phyloP scores from a whole-genome alignment of 139 green algal species.

The Yamagishiella unicocca region DNA sequence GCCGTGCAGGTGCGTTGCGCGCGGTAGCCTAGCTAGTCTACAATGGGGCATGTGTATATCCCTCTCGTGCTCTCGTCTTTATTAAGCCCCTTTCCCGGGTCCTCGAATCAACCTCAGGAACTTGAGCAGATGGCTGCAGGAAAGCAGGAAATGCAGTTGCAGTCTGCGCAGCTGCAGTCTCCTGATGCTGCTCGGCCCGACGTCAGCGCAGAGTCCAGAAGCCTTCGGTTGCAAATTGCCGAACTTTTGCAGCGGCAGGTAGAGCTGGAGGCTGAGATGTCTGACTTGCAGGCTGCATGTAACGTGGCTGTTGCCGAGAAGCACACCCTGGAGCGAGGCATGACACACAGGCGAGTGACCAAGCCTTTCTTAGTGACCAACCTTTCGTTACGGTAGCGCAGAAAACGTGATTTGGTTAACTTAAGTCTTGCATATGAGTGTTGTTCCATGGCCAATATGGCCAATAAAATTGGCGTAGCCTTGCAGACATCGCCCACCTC shows the following conservation, averaged over 20 bases:
- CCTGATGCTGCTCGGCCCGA: background rate
- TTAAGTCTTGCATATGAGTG: too few species aligned
- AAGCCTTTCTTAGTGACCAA: too few species aligned
- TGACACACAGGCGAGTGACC: constrained; percentile 35
- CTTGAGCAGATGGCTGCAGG: constrained; percentile 18
- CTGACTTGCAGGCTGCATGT: constrained; percentile 42
- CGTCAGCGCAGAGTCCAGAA: background rate
- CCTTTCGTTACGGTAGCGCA: too few species aligned
- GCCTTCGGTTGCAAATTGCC: background rate
- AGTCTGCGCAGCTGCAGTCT: background rate
- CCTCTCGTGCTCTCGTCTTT: too few species aligned
- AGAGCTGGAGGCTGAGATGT: constrained; percentile 45
- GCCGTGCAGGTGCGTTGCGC: constrained; percentile 19
- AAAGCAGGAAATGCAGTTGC: constrained; percentile 14
- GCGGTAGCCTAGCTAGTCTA: too few species aligned
- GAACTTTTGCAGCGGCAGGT: constrained; percentile 42
- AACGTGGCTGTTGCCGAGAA: constrained; percentile 44
- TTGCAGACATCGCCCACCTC: too few species aligned
- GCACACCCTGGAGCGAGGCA: constrained; percentile 5
- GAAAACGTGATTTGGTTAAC: too few species aligned
- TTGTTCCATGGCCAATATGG: too few species aligned
- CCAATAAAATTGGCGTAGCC: too few species aligned
- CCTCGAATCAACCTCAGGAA: too few species aligned
- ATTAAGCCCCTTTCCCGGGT: too few species aligned
- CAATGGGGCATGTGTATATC: too few species aligned